A percentile compares a stretch with the other conserved stretches of the same genome.
Conservation (phyloP, 768 basidiomycete genomes). For the Tylopilus intermedius region DNA sequence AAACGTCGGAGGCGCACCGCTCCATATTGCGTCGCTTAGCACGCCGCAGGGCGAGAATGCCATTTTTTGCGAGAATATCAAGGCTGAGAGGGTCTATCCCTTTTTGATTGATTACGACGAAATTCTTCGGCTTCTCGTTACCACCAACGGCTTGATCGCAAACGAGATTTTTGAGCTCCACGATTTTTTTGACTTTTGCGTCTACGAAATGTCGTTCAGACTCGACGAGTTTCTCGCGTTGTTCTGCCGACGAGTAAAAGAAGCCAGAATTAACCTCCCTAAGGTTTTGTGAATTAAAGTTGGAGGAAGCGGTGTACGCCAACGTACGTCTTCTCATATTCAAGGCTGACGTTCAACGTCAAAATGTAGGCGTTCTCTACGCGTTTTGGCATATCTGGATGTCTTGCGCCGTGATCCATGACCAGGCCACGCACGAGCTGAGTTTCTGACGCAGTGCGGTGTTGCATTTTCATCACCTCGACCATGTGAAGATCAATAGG, state of each 20-base stretch:
- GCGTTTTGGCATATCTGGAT: conserved; percentile 99
- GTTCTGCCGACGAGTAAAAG: conserved; percentile 98
- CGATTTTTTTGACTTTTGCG: conserved; percentile 89
- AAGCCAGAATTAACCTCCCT: conserved; percentile 99
- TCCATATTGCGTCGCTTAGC: conserved; percentile 99
- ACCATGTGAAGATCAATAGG: conserved; percentile 99
- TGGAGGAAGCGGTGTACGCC: conserved; percentile 11
- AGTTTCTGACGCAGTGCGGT: conserved; percentile 95
- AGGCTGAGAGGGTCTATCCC: conserved; percentile 97
- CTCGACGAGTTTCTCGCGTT: conserved; percentile 97
- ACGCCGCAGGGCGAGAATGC: conserved; percentile 87
- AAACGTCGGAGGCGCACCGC: conserved; percentile 45
- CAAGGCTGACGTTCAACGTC: conserved; percentile 93
- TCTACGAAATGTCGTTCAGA: conserved; percentile 94
- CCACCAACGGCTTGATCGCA: conserved; percentile 89
- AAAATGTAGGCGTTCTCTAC: conserved; percentile 94
- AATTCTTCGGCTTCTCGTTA: conserved; percentile 76
- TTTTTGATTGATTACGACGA: conserved; percentile 98
- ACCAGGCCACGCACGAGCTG: conserved; percentile 93
- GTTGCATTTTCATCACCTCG: conserved; percentile 99
- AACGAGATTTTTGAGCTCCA: conserved; percentile 92
- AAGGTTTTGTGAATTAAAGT: conserved; percentile 18
- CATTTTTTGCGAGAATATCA: conserved; percentile 94
- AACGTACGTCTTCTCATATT: conserved; percentile 98
- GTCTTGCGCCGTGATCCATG: conserved; percentile 93